Percentiles rank a stretch among this genome's conserved stretches.
Evolutionary conservation across 2,329 filamentous ascomycete species (phyloP).

Genomic region (Penicillium polonicum): DNA sequence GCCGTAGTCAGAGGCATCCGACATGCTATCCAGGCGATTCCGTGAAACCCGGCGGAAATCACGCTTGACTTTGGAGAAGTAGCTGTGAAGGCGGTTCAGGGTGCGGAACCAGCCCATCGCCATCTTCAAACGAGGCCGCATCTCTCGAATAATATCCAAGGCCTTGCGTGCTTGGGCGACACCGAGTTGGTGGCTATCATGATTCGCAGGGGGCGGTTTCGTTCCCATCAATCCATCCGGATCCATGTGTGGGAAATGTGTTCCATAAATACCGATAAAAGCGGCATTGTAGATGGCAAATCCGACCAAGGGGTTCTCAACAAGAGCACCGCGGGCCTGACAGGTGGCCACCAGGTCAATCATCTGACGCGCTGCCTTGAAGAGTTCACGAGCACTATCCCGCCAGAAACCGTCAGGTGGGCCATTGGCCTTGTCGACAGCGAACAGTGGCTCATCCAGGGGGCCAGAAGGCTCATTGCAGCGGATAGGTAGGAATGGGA

Average conservation of each 20-base stretch:
- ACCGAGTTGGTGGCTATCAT: conserved; percentile 31
- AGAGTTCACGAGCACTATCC: conserved; percentile 50
- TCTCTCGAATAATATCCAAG: conserved; percentile 42
- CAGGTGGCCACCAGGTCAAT: conserved; percentile 54
- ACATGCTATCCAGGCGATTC: conserved; percentile 30
- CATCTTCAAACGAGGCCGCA: conserved; percentile 43
- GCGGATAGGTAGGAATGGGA: conserved; percentile 55
- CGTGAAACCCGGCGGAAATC: conserved; percentile 39
- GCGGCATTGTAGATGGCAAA: conserved; percentile 57
- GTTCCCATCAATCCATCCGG: conserved; percentile 48
- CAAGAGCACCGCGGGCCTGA: conserved; percentile 51
- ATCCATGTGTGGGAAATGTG: conserved; percentile 58
- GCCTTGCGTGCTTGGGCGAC: conserved; percentile 38
- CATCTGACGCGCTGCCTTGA: conserved; percentile 53
- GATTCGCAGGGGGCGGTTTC: conserved; percentile 25
- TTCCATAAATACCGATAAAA: conserved; percentile 53
- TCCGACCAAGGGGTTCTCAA: conserved; percentile 56
- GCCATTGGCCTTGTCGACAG: conserved; percentile 42
- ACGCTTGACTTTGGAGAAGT: conserved; percentile 41
- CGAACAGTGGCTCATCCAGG: conserved; percentile 51
- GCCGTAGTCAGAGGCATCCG: conserved; percentile 29
- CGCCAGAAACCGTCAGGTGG: conserved; percentile 54
- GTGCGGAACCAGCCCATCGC: conserved; percentile 47
- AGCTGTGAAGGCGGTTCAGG: conserved; percentile 42
- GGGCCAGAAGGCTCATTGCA: conserved; percentile 53